A percentile compares a stretch with the other conserved stretches of the same genome.
phyloP scores from a whole-genome alignment of 306 rosid species.

The Casuarina equisetifolia region DNA sequence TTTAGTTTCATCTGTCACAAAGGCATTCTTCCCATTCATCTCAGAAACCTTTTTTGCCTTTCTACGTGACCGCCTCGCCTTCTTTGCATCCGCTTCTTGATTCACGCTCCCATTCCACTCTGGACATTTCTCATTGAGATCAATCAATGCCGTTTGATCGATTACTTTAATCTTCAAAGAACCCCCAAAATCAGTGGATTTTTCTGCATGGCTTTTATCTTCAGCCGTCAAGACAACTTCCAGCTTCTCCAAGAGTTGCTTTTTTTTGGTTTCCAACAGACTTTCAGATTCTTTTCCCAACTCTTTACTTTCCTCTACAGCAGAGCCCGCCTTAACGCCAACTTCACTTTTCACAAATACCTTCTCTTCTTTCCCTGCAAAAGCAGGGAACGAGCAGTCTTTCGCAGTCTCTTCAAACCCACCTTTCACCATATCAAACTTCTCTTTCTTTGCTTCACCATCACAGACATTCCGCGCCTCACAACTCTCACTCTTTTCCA shows the following conservation, averaged over 20 bases:
- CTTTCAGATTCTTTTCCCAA: conserved; percentile 26
- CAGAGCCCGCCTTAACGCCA: conserved; percentile 4
- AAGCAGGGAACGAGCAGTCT: conserved; percentile 10
- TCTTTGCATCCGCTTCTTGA: conserved; percentile 30
- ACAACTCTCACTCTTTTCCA: background rate
- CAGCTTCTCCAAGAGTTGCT: conserved; percentile 49
- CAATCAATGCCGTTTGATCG: conserved; percentile 84
- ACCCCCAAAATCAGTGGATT: conserved; percentile 6
- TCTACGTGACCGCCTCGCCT: conserved; percentile 37
- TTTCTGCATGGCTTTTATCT: conserved; percentile 20
- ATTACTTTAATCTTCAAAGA: conserved; percentile 59
- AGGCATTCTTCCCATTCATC: conserved; percentile 14
- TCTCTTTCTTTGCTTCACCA: background rate
- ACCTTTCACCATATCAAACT: conserved; percentile 18
- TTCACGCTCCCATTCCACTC: conserved; percentile 21
- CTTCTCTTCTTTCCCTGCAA: conserved; percentile 12
- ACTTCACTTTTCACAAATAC: background rate
- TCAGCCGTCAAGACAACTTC: conserved; percentile 50
- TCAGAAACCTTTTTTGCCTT: conserved; percentile 20
- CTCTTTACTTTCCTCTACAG: background rate
- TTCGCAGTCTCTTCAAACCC: conserved; percentile 4
- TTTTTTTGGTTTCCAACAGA: conserved; percentile 51
- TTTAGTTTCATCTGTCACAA: conserved; percentile 11
- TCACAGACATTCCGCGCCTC: conserved; percentile 19
- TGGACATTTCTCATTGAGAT: conserved; percentile 14